phyloP scores from a whole-genome alignment of 176 grass and related monocot genomes.

The Pontederia paniculata region DNA sequence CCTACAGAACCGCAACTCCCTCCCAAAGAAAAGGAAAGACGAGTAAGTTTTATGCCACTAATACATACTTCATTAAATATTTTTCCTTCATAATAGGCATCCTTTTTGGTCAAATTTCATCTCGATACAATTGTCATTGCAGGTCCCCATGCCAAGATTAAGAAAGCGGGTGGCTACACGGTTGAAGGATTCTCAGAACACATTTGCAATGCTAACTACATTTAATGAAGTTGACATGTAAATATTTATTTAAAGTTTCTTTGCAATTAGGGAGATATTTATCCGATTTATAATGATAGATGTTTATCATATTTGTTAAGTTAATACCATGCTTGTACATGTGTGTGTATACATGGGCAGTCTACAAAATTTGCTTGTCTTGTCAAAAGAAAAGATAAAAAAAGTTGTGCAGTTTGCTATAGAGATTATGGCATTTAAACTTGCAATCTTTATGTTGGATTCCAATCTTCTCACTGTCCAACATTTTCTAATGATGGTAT shows the following conservation, averaged over 20 bases:
- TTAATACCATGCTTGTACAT: too few relatives aligned
- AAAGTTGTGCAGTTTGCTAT: too few relatives aligned
- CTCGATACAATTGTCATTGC: neutral
- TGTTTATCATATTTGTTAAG: too few relatives aligned
- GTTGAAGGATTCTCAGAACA: constrained; percentile 98
- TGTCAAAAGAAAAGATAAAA: too few relatives aligned
- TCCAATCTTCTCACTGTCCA: too few relatives aligned
- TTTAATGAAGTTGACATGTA: constrained; percentile 99
- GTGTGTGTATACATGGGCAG: too few relatives aligned
- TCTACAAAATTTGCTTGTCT: too few relatives aligned
- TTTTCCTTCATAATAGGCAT: neutral
- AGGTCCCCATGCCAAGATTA: constrained; percentile 95
- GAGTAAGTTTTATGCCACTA: constrained; percentile 37
- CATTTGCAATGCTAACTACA: constrained; percentile 90
- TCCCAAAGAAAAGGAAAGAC: constrained; percentile 80
- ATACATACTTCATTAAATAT: neutral
- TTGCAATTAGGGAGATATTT: neutral
- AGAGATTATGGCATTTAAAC: too few relatives aligned
- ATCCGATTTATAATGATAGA: too few relatives aligned
- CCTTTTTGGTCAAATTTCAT: neutral
- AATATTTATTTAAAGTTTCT: constrained; percentile 11
- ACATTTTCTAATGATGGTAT: too few relatives aligned
- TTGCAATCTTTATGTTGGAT: too few relatives aligned
- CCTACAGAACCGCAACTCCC: constrained; percentile 84
- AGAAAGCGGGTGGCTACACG: constrained; percentile 90